Base-by-base conservation (phyloP, 805 yeast species). In the Ogataea thermomethanolica region DNA sequence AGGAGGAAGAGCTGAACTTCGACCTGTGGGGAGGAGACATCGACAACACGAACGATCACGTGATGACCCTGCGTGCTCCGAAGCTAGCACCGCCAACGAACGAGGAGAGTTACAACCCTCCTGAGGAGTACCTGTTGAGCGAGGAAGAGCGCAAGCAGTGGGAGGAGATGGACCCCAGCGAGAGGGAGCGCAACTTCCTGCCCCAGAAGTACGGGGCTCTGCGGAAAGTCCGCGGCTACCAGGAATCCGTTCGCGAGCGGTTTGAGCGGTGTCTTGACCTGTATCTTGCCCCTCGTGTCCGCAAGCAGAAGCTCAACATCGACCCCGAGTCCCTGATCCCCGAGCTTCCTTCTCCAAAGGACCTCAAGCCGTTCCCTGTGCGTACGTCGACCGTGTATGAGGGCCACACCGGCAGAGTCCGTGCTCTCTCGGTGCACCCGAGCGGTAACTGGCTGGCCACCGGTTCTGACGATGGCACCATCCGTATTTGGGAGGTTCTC, bases 271-370 rank as follows among this genome's bases (percentile, higher is more conserved):
- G 93, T 52, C 71, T 93, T 59, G 99, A 93, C 67, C 72, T 91
- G 53, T 93, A 93, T 59, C 70, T 93, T 52, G 99, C 99, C 2
- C 99, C 99, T 48, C 81, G 99, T 67, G 91, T 87, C 39, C 86
- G 96, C 58, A 87, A 81, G 54, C 83, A 86, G 62, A 89, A 89
- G 65, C 73, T 89, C 58, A 84, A 90, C 61, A 88, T 93, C 54
- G 98, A 93, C 56, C 98, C 99, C 7, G 98, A 93, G 51, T 84
- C 95, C 29, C 76, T 93, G 58, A 81, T 93, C 51, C 99, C 99
- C 8, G 95, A 93, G 56, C 75, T 93, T 51, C 99, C 99, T 28
- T 86, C 96, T 15, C 99, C 99, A 44, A 82, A 88, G 65, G 99
- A 93, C 64, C 73, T 93, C 54, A 79, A 95, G 64, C 99, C 99